phyloP scores from a whole-genome alignment of 768 basidiomycete species.

The Floccularia luteovirens region DNA sequence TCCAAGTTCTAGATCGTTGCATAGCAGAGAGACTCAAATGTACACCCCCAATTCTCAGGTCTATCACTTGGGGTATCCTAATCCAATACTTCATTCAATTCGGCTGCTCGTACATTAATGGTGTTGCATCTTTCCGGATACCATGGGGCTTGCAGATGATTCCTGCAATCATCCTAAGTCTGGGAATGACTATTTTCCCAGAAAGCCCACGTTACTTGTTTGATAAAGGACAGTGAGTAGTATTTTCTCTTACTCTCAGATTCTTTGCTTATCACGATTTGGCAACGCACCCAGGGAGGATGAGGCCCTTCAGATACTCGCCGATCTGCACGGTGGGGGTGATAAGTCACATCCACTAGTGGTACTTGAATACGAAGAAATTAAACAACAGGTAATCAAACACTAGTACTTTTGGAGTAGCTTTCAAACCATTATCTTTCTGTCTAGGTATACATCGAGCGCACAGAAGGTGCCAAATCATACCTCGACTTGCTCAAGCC shows the following conservation, averaged over 20 bases:
- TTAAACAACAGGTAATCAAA: conserved; percentile 33
- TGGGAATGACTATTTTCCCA: conserved; percentile 64
- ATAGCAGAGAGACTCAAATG: too few species aligned
- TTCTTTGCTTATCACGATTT: too few species aligned
- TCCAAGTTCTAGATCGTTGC: too few species aligned
- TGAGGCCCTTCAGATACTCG: conserved; percentile 65
- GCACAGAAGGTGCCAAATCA: conserved; percentile 63
- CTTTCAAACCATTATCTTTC: not conserved
- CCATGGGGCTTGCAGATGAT: conserved; percentile 80
- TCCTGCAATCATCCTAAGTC: conserved; percentile 60
- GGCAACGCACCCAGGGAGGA: too few species aligned
- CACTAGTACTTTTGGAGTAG: not conserved
- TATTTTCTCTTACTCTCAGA: too few species aligned
- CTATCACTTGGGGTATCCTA: conserved; percentile 74
- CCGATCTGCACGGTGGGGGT: conserved; percentile 67
- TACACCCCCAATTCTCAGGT: too few species aligned
- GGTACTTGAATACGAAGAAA: conserved; percentile 63
- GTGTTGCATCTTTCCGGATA: conserved; percentile 68
- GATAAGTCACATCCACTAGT: conserved; percentile 54
- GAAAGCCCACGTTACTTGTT: conserved; percentile 69
- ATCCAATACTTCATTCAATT: conserved; percentile 73
- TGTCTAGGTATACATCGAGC: conserved; percentile 43
- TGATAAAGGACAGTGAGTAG: conserved; percentile 54
- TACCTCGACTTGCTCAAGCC: conserved; percentile 59
- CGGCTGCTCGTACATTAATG: conserved; percentile 66